phyloP scores from a whole-genome alignment of 1,284 basidiomycete species.

The Polyporus tsugae region DNA sequence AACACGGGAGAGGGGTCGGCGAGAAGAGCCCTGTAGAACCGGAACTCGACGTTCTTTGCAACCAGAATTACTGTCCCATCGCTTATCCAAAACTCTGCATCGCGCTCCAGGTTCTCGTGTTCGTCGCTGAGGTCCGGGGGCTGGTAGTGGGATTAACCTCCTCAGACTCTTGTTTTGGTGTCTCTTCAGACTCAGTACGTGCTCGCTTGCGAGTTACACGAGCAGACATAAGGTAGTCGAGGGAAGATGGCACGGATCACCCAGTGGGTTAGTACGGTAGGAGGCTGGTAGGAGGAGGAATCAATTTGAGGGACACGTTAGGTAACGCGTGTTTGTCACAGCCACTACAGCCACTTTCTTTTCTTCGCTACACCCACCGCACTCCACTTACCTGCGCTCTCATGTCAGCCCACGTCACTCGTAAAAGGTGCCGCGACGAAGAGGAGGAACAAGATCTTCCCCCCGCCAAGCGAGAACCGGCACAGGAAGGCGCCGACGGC shows the following conservation, averaged over 20 bases:
- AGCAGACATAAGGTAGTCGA: not conserved
- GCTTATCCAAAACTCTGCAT: conserved; percentile 31
- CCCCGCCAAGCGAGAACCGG: too few relatives aligned
- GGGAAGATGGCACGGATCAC: not conserved
- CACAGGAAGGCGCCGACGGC: not conserved
- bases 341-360: too few relatives aligned
- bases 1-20: conserved; percentile 32
- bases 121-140: too few relatives aligned
- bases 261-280: not conserved
- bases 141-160: too few relatives aligned
- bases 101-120: not conserved
- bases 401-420: not conserved
- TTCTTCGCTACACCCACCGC: too few relatives aligned
- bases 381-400: not conserved
- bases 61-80: conserved; percentile 37
- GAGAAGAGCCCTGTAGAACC: conserved; percentile 32
- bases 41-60: conserved; percentile 28
- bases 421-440: too few relatives aligned
- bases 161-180: too few relatives aligned
- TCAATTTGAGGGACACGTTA: not conserved
- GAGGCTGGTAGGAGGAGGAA: not conserved
- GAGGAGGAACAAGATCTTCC: too few relatives aligned
- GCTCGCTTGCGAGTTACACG: not conserved
- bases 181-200: not conserved
- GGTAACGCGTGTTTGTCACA: not conserved